Evolutionary conservation across 2,329 filamentous ascomycete genomes (phyloP).

Genomic region (Zymoseptoria brevis): DNA sequence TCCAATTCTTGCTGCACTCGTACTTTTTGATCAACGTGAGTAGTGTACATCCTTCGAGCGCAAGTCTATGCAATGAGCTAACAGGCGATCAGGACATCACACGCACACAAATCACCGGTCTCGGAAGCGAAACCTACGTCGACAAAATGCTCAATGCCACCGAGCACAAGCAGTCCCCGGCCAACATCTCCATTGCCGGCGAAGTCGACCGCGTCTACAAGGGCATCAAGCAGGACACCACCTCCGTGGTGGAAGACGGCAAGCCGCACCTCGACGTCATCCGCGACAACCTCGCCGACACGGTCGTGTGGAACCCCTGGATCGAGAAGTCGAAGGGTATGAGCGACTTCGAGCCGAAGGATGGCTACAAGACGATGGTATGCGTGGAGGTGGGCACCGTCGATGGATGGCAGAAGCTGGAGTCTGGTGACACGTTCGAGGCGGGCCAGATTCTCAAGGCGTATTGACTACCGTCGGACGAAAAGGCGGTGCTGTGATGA

Average conservation of each 20-base stretch:
- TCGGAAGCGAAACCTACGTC: conserved; percentile 64
- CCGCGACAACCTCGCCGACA: conserved; percentile 76
- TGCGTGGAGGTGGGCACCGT: conserved; percentile 90
- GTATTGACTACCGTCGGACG: conserved; percentile 10
- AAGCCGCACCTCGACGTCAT: conserved; percentile 63
- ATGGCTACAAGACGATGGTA: conserved; percentile 87
- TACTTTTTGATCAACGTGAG: conserved; percentile 75
- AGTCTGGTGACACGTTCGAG: conserved; percentile 65
- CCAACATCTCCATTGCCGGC: conserved; percentile 59
- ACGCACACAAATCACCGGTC: conserved; percentile 62
- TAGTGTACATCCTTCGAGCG: neutral
- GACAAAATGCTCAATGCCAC: conserved; percentile 71
- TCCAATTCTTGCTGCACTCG: conserved; percentile 84
- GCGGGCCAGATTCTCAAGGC: conserved; percentile 49
- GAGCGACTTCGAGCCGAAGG: conserved; percentile 79
- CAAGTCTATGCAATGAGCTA: conserved; percentile 1
- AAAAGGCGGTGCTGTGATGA: neutral
- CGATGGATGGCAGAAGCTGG: conserved; percentile 63
- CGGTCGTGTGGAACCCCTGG: conserved; percentile 98
- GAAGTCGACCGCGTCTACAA: conserved; percentile 89
- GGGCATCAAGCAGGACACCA: conserved; percentile 52
- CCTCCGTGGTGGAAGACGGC: conserved; percentile 56
- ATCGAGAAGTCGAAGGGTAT: conserved; percentile 73
- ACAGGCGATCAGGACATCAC: conserved; percentile 61
- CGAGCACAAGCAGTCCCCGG: conserved; percentile 56